Evolutionary conservation across 257 asterid species (phyloP), one percentile per base, ranked within the genome.

Genomic region (Misopates orontium): DNA sequence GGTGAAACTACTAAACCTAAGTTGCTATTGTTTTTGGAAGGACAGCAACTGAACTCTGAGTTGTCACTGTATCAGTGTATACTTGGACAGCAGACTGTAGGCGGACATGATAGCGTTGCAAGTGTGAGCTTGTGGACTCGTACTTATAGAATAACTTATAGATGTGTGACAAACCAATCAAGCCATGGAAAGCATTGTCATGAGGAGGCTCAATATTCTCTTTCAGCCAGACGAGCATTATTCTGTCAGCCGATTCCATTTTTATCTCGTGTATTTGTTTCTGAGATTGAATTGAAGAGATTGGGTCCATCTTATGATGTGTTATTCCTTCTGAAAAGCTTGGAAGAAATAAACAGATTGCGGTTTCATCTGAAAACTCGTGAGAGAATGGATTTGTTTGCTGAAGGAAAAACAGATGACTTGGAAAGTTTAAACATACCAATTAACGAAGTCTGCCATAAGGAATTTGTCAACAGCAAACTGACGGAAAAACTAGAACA

Each of bases 401-500:
- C 84, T 1, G 77, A 80, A 72, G 96, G 95, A 72, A 78, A 71
- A 69, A 70, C 50, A 49, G 62, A 69, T 60, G 74, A 78, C 70
- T 64, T 84, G 61, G 78, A 85, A 62, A 77, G 65, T 70, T 74
- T 82, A 69, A 78, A 72, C 31, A 36, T 65, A 44, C 67, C 68
- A 32, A 78, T 72, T 74, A 57, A 65, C 36, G 84, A 77, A 70
- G 84, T 83, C 44, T 69, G 83, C 66, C 88, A 83, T 60, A 74
- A 63, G 60, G 98, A 94, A 71, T 94, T 94, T 72, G 93, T 80
- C 44, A 94, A 76, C 79, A 75, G 75, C 60, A 94, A 86, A 73
- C 67, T 94, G 72, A 90, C 96, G 19, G 98, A 90, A 67, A 94
- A 94, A 75, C 82, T 94, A 22, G 95, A 94, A 73, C 99, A 83